These are phyloP conservation scores for Diospyros lotus DNA, from an alignment of 148 eudicot genomes.

Conservation along the genomic window DNA sequence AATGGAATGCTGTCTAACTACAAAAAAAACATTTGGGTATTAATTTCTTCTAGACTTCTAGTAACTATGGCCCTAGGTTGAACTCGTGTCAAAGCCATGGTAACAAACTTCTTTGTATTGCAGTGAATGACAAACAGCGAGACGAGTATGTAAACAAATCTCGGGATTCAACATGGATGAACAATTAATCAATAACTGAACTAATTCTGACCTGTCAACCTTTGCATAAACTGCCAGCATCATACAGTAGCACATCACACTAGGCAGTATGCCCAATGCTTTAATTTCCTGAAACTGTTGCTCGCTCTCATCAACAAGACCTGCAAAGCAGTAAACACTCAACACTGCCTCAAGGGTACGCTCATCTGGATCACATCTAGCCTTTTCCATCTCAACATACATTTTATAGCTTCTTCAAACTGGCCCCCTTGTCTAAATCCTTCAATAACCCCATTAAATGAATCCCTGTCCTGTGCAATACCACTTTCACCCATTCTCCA, in stretches of 20 bases:
- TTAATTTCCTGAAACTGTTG: slow-evolving; percentile 85
- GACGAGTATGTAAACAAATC: not conserved
- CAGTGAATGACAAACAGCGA: not conserved
- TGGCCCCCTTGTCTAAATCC: slow-evolving; percentile 92
- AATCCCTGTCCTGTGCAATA: slow-evolving; percentile 42
- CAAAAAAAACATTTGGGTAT: not conserved
- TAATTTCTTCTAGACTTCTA: not conserved
- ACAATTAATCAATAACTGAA: not conserved
- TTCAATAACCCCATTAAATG: slow-evolving; percentile 74
- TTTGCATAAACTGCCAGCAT: slow-evolving; percentile 88
- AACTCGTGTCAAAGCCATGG: not conserved
- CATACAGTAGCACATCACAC: slow-evolving; percentile 93
- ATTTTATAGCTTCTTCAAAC: slow-evolving; percentile 83
- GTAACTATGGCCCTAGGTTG: not conserved
- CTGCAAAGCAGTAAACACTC: slow-evolving; percentile 88
- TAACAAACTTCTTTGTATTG: not conserved
- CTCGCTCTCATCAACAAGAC: slow-evolving; percentile 86
- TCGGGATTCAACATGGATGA: not conserved
- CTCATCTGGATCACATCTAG: slow-evolving; percentile 74
- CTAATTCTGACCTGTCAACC: slow-evolving; percentile 58
- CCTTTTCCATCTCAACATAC: slow-evolving; percentile 87
- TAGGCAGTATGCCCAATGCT: slow-evolving; percentile 72
- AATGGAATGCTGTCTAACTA: no score
- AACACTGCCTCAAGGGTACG: slow-evolving; percentile 85
- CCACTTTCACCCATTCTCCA: slow-evolving; percentile 61